Evolutionary conservation across 2,329 filamentous ascomycete genomes (phyloP), one percentile per base, ranked within the genome.

Genomic region (Fusarium mundagurra): DNA sequence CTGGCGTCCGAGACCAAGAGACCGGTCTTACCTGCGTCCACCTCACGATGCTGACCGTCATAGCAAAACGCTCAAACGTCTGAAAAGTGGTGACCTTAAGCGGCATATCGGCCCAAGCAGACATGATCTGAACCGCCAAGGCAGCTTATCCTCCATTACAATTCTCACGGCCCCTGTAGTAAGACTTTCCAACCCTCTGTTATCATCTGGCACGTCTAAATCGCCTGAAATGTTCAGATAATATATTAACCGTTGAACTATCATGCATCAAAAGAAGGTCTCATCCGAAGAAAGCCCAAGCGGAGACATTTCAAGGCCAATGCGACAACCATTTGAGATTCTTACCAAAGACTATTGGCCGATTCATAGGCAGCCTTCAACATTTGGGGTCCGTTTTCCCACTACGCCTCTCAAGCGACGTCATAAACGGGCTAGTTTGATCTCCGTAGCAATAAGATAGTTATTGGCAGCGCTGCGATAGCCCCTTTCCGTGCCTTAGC

Each of bases 211-310:
- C 4, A 8, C 9, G 2, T 24, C 3, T 36, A 2, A 36, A 27
- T 17, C n/a, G 33, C 18, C 2, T 3, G 7, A 18, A 0, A 24
- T 20, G 12, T 17, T 7, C 33, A 27, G 2, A 24, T 13, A 29
- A 4, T 8, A 54, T 9, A 27, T 29, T 29, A 8, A 9, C 24
- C 3, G 13, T 4, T 8, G 0, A 24, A 24, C 2, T 3, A 20
- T 1, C 0, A 3, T 51, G 4, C n/a, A 24, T 14, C 5, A 1
- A 24, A 4, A 24, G 4, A 0, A 24, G 8, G 1, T 2, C 4
- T n/a, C 3, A n/a, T 7, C 14, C 24, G 18, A 29, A 29, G 11
- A 29, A 22, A n/a, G 1, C 6, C 8, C 18, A 54, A 8, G 14
- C 3, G 8, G 14, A 39, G 11, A 17, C 0, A 29, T 18, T n/a